Base-by-base conservation (phyloP, 495 filamentous ascomycete species). In the Penicillium flavigenum region DNA sequence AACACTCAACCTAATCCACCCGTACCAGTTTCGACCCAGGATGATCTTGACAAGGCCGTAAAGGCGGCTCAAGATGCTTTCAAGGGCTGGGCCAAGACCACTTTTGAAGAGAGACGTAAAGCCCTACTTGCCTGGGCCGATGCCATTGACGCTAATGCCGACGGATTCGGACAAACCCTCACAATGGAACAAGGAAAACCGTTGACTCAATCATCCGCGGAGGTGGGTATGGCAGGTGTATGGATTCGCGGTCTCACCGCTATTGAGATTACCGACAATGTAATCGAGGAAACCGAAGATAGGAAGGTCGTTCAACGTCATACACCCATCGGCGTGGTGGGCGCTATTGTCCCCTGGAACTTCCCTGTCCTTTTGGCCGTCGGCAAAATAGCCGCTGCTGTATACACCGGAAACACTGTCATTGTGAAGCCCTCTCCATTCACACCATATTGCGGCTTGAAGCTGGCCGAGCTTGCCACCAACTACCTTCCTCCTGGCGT, bases 371-470 rank as follows among this genome's bases (percentile, higher is more conserved):
- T 84, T 31, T 79, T 86, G 59, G 79, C 80, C 10, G 71, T 80
- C 4, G 82, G 79, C 63, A 86, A 86, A 62, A 72, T 86, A 36
- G 76, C 74, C 5, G 74, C 80, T 0, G 82, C 83, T 0, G 70
- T 87, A 4, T 80, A 79, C 4, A 79, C 83, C 0, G 85, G 85
- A 0, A 86, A 87, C 54, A 74, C 74, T 9, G 73, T 87, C 4
- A 76, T 87, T 47, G 69, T 86, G 26, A 87, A 87, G 71, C 80
- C 82, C 3, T 83, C 81, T 20, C 83, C 85, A 0, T 86, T 84
- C 70, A 88, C 87, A 0, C 87, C 87, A 0, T 89, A 90, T 76
- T 81, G 81, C 48, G 80, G 72, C 39, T 75, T 88, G 54, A 88
- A 88, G 62, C 73, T 85, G 52, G 80, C 72, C 51, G 86, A 90